Conservation (phyloP, 371 early-diverging fungal species). For the Nematocida sp. region DNA sequence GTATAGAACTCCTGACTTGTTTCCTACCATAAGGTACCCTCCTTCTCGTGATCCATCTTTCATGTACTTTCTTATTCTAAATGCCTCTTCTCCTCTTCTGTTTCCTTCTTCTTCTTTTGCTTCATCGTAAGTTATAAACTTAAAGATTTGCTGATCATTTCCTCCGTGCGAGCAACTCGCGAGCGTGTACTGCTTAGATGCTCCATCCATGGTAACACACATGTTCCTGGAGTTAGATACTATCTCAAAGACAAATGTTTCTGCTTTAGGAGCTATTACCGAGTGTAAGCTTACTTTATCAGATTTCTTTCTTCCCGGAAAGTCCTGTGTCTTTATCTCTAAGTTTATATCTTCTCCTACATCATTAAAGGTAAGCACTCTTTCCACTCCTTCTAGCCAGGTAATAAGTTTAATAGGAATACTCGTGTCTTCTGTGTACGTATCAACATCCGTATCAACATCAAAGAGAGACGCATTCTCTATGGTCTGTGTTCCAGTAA, state of each 20-base stretch:
- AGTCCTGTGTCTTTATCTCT: neutral
- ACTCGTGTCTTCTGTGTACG: neutral
- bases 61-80: constrained; percentile 14
- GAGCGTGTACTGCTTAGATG: constrained; percentile 5
- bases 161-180: constrained; percentile 14
- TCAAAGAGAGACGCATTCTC: constrained; percentile 39
- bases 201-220: constrained; percentile 26
- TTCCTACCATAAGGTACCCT: neutral
- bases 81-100: neutral
- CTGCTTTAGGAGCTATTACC: constrained; percentile 20
- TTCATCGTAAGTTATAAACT: constrained; percentile 20
- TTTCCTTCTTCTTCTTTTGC: constrained; percentile 9
- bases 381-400: constrained; percentile 37
- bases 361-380: constrained; percentile 26
- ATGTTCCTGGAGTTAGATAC: constrained; percentile 4
- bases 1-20: constrained; percentile 18
- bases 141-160: constrained; percentile 35
- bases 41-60: neutral
- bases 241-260: constrained; percentile 19
- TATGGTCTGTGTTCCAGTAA: neutral
- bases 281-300: constrained; percentile 5
- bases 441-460: constrained; percentile 13
- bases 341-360: constrained; percentile 38
- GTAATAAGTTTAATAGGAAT: neutral
- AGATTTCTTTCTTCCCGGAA: constrained; percentile 1